Evolutionary conservation across 2,329 filamentous ascomycete genomes (phyloP), one percentile per base, ranked within the genome.

Genomic region (Diplodia intermedia): DNA sequence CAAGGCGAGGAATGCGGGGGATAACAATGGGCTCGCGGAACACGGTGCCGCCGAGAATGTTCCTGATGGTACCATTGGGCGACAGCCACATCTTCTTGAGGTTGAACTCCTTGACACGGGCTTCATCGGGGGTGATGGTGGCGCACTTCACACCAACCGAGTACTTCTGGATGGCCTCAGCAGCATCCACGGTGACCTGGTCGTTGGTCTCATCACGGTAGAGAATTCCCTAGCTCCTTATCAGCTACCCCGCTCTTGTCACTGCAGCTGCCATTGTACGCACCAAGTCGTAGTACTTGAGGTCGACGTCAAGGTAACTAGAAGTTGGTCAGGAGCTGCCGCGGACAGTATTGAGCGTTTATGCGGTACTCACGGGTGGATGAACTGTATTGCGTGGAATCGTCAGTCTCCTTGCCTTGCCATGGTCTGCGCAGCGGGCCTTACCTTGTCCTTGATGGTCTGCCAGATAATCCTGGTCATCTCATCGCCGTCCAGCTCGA

Each of bases 31-130:
- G 95, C 83, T 97, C 95, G 81, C 95, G 92, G 91, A 99, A 99
- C 76, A 99, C 94, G 77, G 95, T 99, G 78, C 95, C 95, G 76
- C 94, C 94, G 80, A 89, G 84, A 75, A 85, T 83, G 81, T 90
- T 90, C 76, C 88, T 82, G 78, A 90, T 90, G 70, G 88, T 99
- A 79, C 95, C 95, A 81, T 99, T 99, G 77, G 95, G 95, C 68
- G 93, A 97, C 69, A 98, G 87, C 95, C 95, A 99, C 95, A 98
- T 98, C 86, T 98, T 90, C 91, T 98, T 99, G 75, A 99, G 88
- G 80, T 97, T 94, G 83, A 98, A 99, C 83, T 98, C 95, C 86
- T 98, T 88, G 36, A 99, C 94, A 79, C 95, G 91, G 72, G 89
- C 91, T 88, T 99, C 95, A 80, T 99, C 95, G 49, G 95, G 95